phyloP scores from a whole-genome alignment of 2,329 filamentous ascomycete genomes.

The Plectosphaerella sp. region DNA sequence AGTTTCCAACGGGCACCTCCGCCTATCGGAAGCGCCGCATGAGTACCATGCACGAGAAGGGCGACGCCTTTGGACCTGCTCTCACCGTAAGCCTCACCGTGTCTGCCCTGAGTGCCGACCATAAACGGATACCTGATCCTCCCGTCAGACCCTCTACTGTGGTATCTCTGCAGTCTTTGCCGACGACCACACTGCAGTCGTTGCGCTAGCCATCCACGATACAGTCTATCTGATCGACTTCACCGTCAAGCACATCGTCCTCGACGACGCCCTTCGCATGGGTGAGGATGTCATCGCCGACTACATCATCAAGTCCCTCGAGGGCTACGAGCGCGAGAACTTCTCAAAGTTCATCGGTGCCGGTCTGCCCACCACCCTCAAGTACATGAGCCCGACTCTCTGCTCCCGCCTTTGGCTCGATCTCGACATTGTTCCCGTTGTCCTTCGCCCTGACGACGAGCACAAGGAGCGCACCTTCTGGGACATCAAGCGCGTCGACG shows the following conservation, averaged over 20 bases:
- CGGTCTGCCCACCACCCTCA: conserved; percentile 60
- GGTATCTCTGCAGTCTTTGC: conserved; percentile 55
- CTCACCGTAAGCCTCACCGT: conserved; percentile 33
- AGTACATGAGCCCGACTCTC: conserved; percentile 57
- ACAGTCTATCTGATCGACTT: conserved; percentile 73
- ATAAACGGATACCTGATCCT: neutral
- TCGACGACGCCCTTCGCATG: conserved; percentile 32
- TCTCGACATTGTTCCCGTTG: conserved; percentile 70
- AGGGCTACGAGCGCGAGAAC: conserved; percentile 59
- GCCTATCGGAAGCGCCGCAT: conserved; percentile 41
- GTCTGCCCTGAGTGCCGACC: neutral
- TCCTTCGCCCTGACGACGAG: conserved; percentile 48
- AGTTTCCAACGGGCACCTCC: conserved; percentile 40
- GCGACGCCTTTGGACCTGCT: conserved; percentile 37
- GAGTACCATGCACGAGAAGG: conserved; percentile 37
- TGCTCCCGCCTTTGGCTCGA: conserved; percentile 72
- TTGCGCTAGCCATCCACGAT: conserved; percentile 69
- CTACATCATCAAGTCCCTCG: conserved; percentile 52
- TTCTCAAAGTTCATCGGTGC: conserved; percentile 71
- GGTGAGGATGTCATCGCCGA: conserved; percentile 49
- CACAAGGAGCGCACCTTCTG: conserved; percentile 39
- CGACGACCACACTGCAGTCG: conserved; percentile 46
- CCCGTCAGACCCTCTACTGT: conserved; percentile 49
- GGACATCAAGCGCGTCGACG: conserved; percentile 62
- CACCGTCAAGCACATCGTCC: conserved; percentile 53